These are phyloP conservation scores for Hansenula sp. DNA, from an alignment of 1,139 yeast genomes.

Conservation along the genomic window DNA sequence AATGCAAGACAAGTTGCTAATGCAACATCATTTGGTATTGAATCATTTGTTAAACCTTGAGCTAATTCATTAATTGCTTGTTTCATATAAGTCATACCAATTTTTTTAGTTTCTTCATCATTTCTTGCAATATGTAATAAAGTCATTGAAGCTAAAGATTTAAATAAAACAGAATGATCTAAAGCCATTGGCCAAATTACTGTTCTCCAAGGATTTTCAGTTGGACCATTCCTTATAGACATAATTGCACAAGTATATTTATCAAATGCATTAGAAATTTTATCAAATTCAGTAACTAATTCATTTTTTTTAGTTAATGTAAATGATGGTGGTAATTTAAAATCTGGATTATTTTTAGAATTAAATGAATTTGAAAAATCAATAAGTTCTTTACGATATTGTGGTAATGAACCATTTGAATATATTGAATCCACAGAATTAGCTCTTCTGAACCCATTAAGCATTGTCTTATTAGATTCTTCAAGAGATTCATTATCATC, in stretches of 20 bases:
- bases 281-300: slow-evolving; percentile 13
- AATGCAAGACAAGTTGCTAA: slow-evolving; percentile 58
- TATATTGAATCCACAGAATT: slow-evolving; percentile 16
- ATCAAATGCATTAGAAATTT: slow-evolving; percentile 33
- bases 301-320: not conserved
- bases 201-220: slow-evolving; percentile 66
- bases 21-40: slow-evolving; percentile 61
- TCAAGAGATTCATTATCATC: not conserved
- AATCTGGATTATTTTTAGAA: not conserved
- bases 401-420: slow-evolving; percentile 3
- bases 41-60: slow-evolving; percentile 43
- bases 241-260: slow-evolving; percentile 56
- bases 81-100: slow-evolving; percentile 56
- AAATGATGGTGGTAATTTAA: not conserved
- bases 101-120: slow-evolving; percentile 39
- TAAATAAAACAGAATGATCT: slow-evolving; percentile 50
- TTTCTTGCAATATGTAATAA: slow-evolving; percentile 55
- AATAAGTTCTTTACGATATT: slow-evolving; percentile 17
- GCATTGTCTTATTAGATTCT: not conserved
- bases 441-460: slow-evolving; percentile 12
- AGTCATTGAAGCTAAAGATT: slow-evolving; percentile 64
- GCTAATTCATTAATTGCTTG: slow-evolving; percentile 55
- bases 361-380: slow-evolving; percentile 9
- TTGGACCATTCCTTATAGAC: slow-evolving; percentile 40
- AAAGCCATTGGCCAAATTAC: slow-evolving; percentile 51